Base-by-base conservation (phyloP, 23 red algal species). In the Gracilaria vermiculophylla region DNA sequence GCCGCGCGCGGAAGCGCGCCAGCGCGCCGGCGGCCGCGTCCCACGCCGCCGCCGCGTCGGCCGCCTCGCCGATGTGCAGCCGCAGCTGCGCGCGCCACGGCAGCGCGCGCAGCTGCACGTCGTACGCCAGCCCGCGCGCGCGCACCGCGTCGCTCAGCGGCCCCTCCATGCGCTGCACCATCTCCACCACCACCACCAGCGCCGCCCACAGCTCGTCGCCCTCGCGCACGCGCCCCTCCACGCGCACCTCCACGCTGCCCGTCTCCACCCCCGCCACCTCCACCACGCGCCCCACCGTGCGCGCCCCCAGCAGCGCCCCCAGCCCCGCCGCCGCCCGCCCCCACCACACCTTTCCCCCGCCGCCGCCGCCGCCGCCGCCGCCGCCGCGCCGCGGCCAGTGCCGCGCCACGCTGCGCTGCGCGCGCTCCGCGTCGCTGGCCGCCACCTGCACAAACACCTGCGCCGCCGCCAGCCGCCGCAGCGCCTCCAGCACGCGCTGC, bases 101-200 rank as follows among this genome's bases (percentile, higher is more conserved):
- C 27, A 17, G 31, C 53, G 32, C 37, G 17, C 21, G 15, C 10
- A 94, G 9, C 16, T 28, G 34, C 20, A 69, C 83, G 12, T 72
- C 92, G 51, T 94, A 94, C 28, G 83, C 92, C 23, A 94, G 77
- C 15, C 92, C 92, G 33, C 21, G 39, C 2, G 43, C 83, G 11
- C 92, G 75, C 16, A 94, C 85, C 5, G 84, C 92, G 23, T 82
- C 60, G 55, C 67, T 78, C 53, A 94, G 57, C 27, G 83, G 55
- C 16, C 92, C 92, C 27, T 94, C 92, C 44, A 71, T 70, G 0
- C 92, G 60, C 1, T 53, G 23, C 25, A 89, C 25, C 83, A 88
- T 78, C 60, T 94, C 80, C 43, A 43, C 29, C 24, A 89, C 32
- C 31, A 94, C 91, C 23, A 76, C 58, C 4, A 83, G 19, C 13